Evolutionary conservation across 768 basidiomycete species (phyloP).

Genomic region (Leccinum truebloodii): DNA sequence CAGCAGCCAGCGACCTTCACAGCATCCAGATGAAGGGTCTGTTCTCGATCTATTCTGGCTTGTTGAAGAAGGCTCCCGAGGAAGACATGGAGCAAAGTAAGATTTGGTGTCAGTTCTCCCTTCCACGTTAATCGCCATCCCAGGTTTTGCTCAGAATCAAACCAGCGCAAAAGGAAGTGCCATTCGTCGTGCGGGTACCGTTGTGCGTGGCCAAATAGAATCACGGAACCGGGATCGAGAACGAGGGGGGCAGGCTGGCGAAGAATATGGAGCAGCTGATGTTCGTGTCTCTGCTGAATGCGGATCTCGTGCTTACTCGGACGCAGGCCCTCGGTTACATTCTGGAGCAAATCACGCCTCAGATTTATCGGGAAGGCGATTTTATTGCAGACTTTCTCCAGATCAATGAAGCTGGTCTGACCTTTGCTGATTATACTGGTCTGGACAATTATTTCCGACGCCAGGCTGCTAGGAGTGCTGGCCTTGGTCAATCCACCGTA

Average conservation of each 20-base stretch:
- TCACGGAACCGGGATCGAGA: slow-evolving; percentile 44
- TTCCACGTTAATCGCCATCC: background rate
- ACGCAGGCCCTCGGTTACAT: slow-evolving; percentile 71
- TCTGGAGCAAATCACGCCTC: slow-evolving; percentile 71
- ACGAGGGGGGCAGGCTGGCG: slow-evolving; percentile 53
- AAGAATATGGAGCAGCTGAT: slow-evolving; percentile 70
- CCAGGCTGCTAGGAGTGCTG: slow-evolving; percentile 76
- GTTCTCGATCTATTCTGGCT: slow-evolving; percentile 54
- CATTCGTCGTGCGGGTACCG: slow-evolving; percentile 81
- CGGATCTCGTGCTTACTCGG: slow-evolving; percentile 1
- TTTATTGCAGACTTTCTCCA: slow-evolving; percentile 93
- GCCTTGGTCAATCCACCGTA: slow-evolving; percentile 64
- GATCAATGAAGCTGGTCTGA: slow-evolving; percentile 83
- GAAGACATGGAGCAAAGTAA: slow-evolving; percentile 77
- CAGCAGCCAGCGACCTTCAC: slow-evolving; percentile 81
- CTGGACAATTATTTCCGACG: slow-evolving; percentile 93
- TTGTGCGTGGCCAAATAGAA: slow-evolving; percentile 79
- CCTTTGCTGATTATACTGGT: slow-evolving; percentile 94
- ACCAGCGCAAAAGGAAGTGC: slow-evolving; percentile 48
- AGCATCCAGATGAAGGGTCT: slow-evolving; percentile 76
- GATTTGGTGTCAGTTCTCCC: slow-evolving; percentile 10
- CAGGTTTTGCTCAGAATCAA: slow-evolving; percentile 46
- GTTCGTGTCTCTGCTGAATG: slow-evolving; percentile 39
- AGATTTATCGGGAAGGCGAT: slow-evolving; percentile 80
- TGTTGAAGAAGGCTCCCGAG: slow-evolving; percentile 66